A percentile compares a stretch with the other conserved stretches of the same genome.
Evolutionary conservation across 2,329 filamentous ascomycete species (phyloP).

Genomic region (Colletotrichum sp.): DNA sequence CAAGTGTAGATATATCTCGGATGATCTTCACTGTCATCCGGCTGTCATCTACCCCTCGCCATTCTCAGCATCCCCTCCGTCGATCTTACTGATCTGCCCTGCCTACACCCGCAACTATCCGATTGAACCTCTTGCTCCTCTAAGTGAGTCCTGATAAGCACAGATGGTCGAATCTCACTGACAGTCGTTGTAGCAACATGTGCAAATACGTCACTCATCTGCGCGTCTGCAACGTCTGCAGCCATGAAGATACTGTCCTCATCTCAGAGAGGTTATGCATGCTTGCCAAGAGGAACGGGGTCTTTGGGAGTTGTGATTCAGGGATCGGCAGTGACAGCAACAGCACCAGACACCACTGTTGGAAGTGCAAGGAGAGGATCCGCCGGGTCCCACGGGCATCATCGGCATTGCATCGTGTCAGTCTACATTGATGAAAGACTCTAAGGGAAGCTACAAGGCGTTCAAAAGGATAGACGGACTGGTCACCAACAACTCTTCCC

Average conservation of each 20-base stretch:
- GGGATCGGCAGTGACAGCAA: constrained; percentile 32
- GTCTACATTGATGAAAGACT: not conserved
- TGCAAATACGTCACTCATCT: constrained; percentile 42
- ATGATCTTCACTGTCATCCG: not conserved
- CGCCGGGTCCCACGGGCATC: not conserved
- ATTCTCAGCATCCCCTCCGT: not conserved
- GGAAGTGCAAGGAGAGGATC: constrained; percentile 37
- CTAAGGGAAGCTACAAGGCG: not conserved
- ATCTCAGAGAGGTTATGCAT: constrained; percentile 40
- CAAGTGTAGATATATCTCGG: not conserved
- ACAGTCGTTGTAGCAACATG: constrained; percentile 28
- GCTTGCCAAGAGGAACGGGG: constrained; percentile 29
- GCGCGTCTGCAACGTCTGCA: constrained; percentile 37
- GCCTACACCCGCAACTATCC: not conserved
- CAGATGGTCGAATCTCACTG: not conserved
- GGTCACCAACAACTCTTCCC: not conserved
- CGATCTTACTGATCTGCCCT: not conserved
- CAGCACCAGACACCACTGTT: constrained; percentile 36
- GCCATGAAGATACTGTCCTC: constrained; percentile 37
- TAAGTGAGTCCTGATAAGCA: not conserved
- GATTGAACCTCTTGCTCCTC: not conserved
- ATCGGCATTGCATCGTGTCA: not conserved
- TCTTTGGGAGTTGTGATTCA: constrained; percentile 41
- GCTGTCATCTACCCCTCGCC: not conserved
- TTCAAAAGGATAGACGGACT: not conserved